A percentile compares a stretch with the other conserved stretches of the same genome.
Evolutionary conservation across 2,329 filamentous ascomycete species (phyloP).

Genomic region (Phaeomoniella chlamydospora): DNA sequence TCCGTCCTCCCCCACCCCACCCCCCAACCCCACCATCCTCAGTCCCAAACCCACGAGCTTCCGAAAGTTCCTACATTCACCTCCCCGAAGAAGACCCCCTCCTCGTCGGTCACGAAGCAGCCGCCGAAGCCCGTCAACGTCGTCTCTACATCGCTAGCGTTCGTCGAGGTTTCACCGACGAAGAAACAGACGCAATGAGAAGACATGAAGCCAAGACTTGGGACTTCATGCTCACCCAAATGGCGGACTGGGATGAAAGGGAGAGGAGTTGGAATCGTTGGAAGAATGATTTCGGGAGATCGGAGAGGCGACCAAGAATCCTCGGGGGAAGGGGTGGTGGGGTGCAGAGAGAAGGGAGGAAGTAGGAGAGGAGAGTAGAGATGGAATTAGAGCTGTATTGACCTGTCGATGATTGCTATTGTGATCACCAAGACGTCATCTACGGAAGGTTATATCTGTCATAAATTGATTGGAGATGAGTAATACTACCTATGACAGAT

Average conservation of each 20-base stretch:
- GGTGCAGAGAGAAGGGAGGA: no score
- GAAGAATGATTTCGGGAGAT: constrained; percentile 13
- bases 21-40: constrained; percentile 7
- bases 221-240: constrained; percentile 26
- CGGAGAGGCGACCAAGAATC: no score
- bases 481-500: no score
- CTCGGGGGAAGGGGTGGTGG: no score
- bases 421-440: no score
- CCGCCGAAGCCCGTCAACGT: constrained; percentile 40
- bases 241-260: constrained; percentile 26
- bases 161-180: background rate
- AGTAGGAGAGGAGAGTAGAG: no score
- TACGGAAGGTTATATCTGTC: no score
- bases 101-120: constrained; percentile 52
- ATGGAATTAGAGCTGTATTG: background rate
- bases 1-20: constrained; percentile 1
- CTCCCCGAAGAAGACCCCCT: constrained; percentile 50
- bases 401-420: background rate
- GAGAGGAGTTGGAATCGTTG: constrained; percentile 19
- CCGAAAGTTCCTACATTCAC: constrained; percentile 17
- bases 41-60: constrained; percentile 35
- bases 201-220: constrained; percentile 20
- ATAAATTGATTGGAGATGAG: no score
- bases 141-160: constrained; percentile 28
- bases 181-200: constrained; percentile 13